A percentile compares a stretch with the other conserved stretches of the same genome.
phyloP scores from a whole-genome alignment of 1,284 basidiomycete species.

The Marasmius sp. region DNA sequence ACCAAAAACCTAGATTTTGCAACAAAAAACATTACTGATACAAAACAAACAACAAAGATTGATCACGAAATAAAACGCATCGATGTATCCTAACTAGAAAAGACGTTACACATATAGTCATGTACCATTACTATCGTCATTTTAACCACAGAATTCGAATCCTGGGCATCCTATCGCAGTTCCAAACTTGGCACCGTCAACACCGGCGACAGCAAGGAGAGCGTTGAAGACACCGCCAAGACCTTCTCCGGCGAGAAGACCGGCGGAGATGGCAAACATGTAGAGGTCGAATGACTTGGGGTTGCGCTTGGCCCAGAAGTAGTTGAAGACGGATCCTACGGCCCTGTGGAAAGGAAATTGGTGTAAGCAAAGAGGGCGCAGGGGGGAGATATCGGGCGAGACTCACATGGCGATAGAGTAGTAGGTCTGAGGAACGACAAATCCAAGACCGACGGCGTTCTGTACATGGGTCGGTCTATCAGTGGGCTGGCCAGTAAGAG shows the following conservation, averaged over 20 bases:
- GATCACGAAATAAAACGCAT: too few relatives aligned
- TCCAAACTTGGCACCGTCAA: slow-evolving; percentile 41
- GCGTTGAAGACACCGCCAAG: slow-evolving; percentile 69
- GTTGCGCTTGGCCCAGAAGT: slow-evolving; percentile 49
- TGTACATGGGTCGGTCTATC: slow-evolving; percentile 4
- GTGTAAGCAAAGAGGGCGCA: slow-evolving; percentile 20
- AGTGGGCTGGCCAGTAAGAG: background rate
- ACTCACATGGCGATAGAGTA: slow-evolving; percentile 51
- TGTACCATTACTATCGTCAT: too few relatives aligned
- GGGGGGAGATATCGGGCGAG: slow-evolving; percentile 12
- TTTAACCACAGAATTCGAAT: slow-evolving; percentile 40
- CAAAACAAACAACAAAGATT: too few relatives aligned
- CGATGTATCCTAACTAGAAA: too few relatives aligned
- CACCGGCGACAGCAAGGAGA: slow-evolving; percentile 47
- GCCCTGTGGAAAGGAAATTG: slow-evolving; percentile 16
- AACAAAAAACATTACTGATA: too few relatives aligned
- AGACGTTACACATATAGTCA: too few relatives aligned
- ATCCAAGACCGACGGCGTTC: slow-evolving; percentile 60
- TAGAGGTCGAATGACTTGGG: slow-evolving; percentile 53
- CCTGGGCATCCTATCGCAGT: slow-evolving; percentile 17
- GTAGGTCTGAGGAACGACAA: slow-evolving; percentile 49
- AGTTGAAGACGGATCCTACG: slow-evolving; percentile 42
- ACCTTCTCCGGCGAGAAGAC: slow-evolving; percentile 68
- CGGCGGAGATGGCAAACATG: slow-evolving; percentile 50
- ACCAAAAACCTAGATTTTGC: too few relatives aligned